phyloP scores from a whole-genome alignment of 345 rosid genomes.

The Balakata baccata region DNA sequence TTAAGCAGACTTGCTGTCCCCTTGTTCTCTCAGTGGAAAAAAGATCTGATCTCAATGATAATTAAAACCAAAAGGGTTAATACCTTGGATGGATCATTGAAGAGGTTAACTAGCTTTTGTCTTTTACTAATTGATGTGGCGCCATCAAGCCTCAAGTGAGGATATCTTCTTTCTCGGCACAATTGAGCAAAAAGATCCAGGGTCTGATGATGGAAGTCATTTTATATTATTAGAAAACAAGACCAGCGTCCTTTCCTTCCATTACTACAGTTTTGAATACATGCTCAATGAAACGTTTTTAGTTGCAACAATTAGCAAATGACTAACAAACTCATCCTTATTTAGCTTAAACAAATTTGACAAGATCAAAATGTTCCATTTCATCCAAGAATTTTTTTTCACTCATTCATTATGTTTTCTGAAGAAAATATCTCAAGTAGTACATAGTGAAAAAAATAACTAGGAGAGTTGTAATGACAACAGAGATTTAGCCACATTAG shows the following conservation, averaged over 20 bases:
- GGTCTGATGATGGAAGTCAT: constrained; percentile 48
- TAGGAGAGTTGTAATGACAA: not conserved
- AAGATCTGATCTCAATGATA: not conserved
- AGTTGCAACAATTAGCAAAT: not conserved
- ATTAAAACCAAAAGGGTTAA: not conserved
- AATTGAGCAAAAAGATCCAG: constrained; percentile 95
- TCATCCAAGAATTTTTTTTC: not conserved
- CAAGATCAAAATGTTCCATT: not conserved
- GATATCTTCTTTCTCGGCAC: constrained; percentile 97
- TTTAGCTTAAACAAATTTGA: constrained; percentile 14
- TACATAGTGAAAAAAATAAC: not conserved
- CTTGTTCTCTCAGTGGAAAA: not conserved
- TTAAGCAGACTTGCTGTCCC: not conserved
- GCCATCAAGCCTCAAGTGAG: constrained; percentile 90
- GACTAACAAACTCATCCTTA: not conserved
- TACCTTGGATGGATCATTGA: constrained; percentile 87
- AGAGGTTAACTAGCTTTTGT: constrained; percentile 82
- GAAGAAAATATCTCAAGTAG: not conserved
- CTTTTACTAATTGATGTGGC: constrained; percentile 91
- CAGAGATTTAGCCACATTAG: not conserved
- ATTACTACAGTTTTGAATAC: not conserved
- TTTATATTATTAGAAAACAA: not conserved
- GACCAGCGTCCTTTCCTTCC: constrained; percentile 12
- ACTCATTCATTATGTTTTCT: not conserved
- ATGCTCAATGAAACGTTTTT: constrained; percentile 2